Percentiles rank a stretch among this genome's conserved stretches.
Conservation (phyloP, 176 grass and related monocot genomes). For the Ananas comosus region DNA sequence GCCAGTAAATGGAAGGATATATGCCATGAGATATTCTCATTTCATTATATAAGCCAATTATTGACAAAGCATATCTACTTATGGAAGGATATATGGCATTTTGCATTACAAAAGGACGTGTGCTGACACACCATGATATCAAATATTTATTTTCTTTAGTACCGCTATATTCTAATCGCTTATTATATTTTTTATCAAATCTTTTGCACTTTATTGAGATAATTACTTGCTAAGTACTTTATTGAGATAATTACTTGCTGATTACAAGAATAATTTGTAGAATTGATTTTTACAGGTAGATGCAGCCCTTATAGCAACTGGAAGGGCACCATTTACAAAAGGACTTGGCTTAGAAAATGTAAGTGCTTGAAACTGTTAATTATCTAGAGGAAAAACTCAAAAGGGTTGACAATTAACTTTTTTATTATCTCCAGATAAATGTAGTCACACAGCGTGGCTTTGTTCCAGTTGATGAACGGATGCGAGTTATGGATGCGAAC, state of each 20-base stretch:
- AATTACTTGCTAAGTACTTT: too few relatives aligned
- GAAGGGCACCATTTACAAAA: slow-evolving; percentile 88
- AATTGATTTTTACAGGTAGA: slow-evolving; percentile 56
- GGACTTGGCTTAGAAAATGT: slow-evolving; percentile 99
- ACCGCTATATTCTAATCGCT: too few relatives aligned
- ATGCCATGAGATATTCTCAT: neutral
- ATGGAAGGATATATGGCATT: neutral
- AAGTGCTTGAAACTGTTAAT: slow-evolving; percentile 17
- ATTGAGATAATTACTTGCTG: too few relatives aligned
- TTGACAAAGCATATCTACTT: neutral
- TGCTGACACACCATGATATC: too few relatives aligned
- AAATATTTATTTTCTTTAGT: too few relatives aligned
- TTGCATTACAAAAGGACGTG: neutral
- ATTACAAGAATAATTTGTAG: neutral
- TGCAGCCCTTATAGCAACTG: slow-evolving; percentile 94
- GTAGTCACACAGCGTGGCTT: slow-evolving; percentile 81
- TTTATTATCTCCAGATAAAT: slow-evolving; percentile 55
- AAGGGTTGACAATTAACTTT: slow-evolving; percentile 12
- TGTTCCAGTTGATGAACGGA: slow-evolving; percentile 89
- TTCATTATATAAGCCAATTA: neutral
- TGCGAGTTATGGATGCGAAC: slow-evolving; percentile 71
- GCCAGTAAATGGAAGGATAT: neutral
- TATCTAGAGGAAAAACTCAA: slow-evolving; percentile 1
- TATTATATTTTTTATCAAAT: too few relatives aligned
- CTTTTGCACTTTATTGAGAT: too few relatives aligned